phyloP scores from a whole-genome alignment of 352 stramenopile genomes.

The Phytopythium vexans region DNA sequence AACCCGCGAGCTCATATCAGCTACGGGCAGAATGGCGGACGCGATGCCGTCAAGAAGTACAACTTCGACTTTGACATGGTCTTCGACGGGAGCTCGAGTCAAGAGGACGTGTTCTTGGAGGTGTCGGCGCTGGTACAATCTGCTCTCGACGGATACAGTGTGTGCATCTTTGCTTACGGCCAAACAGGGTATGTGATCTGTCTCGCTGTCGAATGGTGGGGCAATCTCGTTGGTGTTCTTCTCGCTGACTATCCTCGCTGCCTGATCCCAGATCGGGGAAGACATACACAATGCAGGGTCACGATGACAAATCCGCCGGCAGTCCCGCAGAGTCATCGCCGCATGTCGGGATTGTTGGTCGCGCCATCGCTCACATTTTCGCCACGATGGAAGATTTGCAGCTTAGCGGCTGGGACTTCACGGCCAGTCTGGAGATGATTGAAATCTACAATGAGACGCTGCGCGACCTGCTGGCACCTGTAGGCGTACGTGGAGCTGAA shows the following conservation, averaged over 20 bases:
- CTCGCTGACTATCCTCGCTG: not conserved
- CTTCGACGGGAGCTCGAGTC: constrained; percentile 90
- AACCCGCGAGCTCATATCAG: constrained; percentile 63
- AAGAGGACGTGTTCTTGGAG: constrained; percentile 97
- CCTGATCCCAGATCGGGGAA: constrained; percentile 61
- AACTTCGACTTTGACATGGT: constrained; percentile 98
- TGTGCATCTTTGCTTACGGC: constrained; percentile 94
- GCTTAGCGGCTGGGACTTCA: constrained; percentile 73
- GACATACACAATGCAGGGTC: constrained; percentile 87
- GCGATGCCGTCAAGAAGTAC: constrained; percentile 77
- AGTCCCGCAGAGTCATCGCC: constrained; percentile 37
- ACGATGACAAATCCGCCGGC: constrained; percentile 28
- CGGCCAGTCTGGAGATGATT: constrained; percentile 82
- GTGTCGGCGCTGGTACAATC: constrained; percentile 93
- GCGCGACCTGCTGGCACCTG: constrained; percentile 86
- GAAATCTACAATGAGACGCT: constrained; percentile 99
- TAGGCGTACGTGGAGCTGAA: constrained; percentile 27
- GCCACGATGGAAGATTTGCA: constrained; percentile 53
- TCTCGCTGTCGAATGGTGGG: not conserved
- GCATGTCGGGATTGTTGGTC: constrained; percentile 79
- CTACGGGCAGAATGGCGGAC: constrained; percentile 57
- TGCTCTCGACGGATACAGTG: constrained; percentile 94
- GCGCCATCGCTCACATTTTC: constrained; percentile 79
- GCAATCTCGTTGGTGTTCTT: not conserved
- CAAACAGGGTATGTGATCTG: constrained; percentile 61